Evolutionary conservation across 768 basidiomycete species (phyloP), one percentile per base, ranked within the genome.

Genomic region (Asterophora parasitica): DNA sequence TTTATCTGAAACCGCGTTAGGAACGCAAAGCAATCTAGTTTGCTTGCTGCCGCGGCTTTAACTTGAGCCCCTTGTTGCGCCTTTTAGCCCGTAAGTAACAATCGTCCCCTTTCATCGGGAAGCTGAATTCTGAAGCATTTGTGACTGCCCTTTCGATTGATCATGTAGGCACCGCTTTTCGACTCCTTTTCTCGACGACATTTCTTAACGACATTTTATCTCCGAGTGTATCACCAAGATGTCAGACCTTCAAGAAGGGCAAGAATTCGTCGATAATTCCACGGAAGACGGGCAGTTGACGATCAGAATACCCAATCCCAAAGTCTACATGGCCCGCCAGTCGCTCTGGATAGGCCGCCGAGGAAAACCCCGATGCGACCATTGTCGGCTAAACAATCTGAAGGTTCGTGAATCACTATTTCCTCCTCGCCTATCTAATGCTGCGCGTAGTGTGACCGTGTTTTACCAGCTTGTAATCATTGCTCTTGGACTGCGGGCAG

Each of bases 331-430:
- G 77, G 80, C 76, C 58, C 80, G 77, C 51, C 82, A 81, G 61
- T 85, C 83, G 34, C 79, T 81, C 47, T 86, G 84, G 84, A 83
- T 84, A 53, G 83, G 83, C 49, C 76, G 82, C 49, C 73, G 84
- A 66, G 84, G 84, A 43, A 86, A 86, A 59, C 83, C 84, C 54
- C 74, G 84, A 41, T 86, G 84, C 58, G 84, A 86, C 66, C 77
- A 83, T 56, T 86, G 84, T 66, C 81, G 84, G 27, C 58, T 78
- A 47, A 81, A 81, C 60, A 86, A 86, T 66, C 69, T 85, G 50
- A 86, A 85, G 71, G 84, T 83, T 47, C 58, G 79, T 69, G 46
- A 36, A 44, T 27, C 19, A 44, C 56, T 28, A 28, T 32, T 46
- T 42, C 45, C 28, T 42, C 23, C 23, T 33, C 28, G 42, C 45